Base-by-base conservation (phyloP, 2,329 filamentous ascomycete genomes). In the Cladosporium velox region DNA sequence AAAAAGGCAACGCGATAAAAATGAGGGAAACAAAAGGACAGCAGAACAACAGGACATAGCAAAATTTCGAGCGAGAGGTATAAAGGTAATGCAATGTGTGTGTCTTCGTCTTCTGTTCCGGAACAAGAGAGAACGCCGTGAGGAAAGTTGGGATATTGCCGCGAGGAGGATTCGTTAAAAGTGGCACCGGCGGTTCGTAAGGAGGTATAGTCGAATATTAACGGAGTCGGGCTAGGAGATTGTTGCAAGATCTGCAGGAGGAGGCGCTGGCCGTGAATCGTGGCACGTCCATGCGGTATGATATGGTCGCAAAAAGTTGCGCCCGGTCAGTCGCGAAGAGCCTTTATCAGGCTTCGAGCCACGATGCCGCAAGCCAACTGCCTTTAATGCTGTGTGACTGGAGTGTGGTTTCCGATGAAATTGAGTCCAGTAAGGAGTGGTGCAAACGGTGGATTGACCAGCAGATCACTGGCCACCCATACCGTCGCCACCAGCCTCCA, bases 401-500 rank as follows among this genome's bases (percentile, higher is more conserved):
- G 14, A 8, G 14, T 47, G 15, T 10, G n/a, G 35, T 35, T 47
- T n/a, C 57, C 24, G 32, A 14, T 18, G n/a, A n/a, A 6, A 4
- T 21, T 15, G 28, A 47, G 35, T 21, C 15, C 5, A 15, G 26
- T 47, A 30, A 7, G 26, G 44, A 10, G n/a, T 59, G 35, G 14
- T 59, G 15, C 15, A 26, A n/a, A 15, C 26, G 35, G 26, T 26
- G 18, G 21, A 30, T 30, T 3, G 47, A 44, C 41, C 60, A 63
- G 30, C 15, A 35, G 15, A 32, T 64, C 51, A 64, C 47, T 51
- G 55, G 26, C 64, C 55, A 28, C 64, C 55, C 64, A 65, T 65
- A 7, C 64, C 64, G 24, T 65, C 64, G 24, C 64, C 64, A 24
- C 55, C 58, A 59, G 64, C 64, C 26, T 65, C 64, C 34, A 65